Base-by-base conservation (phyloP, 768 basidiomycete species). In the Rhodotorula babjevae region DNA sequence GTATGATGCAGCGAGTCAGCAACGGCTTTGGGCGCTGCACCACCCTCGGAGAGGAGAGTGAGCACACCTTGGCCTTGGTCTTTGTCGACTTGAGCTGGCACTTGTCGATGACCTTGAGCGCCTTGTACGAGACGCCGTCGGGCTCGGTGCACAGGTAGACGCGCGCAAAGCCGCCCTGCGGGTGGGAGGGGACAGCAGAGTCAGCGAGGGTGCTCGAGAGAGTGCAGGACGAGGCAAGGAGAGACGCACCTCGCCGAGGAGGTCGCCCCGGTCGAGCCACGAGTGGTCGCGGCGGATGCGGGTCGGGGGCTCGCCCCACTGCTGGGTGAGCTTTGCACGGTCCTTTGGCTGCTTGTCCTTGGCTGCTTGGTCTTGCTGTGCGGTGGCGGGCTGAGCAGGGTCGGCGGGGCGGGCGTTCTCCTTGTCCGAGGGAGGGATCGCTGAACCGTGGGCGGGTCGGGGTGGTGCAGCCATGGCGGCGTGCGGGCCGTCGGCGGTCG, bases 91-190 rank as follows among this genome's bases (percentile, higher is more conserved):
- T 90, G 76, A 99, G 85, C 44, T 91, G 92, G 36, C 85, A 84
- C 83, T 94, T 93, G n/a, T 90, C 90, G 74, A 99, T 89, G 58
- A 96, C 93, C 83, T 99, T 97, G 82, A 94, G 90, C 19, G 94
- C 94, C 63, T 88, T 84, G 50, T 88, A 84, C 33, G 63, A 61
- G 33, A 82, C 81, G 25, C 88, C 89, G 60, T 84, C 76, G 77
- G 93, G 91, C 79, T 88, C 87, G n/a, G 68, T 71, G 40, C 93
- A 90, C 83, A 96, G 92, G 78, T 95, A 99, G 7, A 99, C 95
- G 52, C 94, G 86, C 2, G 95, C 95, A 79, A 99, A 99, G 1
- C 95, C 95, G 76, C 95, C 95, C 85, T 87, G 56, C 19, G 12
- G 1, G 49, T 36, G 29, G 56, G 65, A 63, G 7, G 40, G 46